A percentile compares a stretch with the other conserved stretches of the same genome.
phyloP scores from a whole-genome alignment of 2,329 filamentous ascomycete species.

The Geoglossum cookeanum region DNA sequence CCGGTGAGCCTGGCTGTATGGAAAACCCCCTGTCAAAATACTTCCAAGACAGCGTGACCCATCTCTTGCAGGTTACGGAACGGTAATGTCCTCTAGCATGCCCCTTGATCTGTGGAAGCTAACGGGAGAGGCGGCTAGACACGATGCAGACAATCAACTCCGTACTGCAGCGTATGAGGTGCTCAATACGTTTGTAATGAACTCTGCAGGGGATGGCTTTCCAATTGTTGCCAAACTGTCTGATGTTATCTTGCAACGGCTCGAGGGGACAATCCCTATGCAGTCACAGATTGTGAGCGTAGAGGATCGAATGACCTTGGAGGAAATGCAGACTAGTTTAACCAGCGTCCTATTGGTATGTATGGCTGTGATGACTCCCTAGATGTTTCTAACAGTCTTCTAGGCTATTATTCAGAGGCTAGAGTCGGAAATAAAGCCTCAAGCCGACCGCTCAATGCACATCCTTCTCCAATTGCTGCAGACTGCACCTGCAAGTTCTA shows the following conservation, averaged over 20 bases:
- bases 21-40: constrained; percentile 73
- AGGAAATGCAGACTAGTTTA: constrained; percentile 95
- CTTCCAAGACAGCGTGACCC: constrained; percentile 81
- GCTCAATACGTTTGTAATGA: constrained; percentile 82
- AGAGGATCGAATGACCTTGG: constrained; percentile 85
- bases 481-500: constrained; percentile 66
- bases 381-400: constrained; percentile 3
- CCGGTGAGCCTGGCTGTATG: constrained; percentile 61
- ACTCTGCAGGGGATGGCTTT: constrained; percentile 73
- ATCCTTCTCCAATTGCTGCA: constrained; percentile 63
- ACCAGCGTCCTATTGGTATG: constrained; percentile 62
- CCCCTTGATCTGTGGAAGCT: background rate
- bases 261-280: constrained; percentile 77
- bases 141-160: constrained; percentile 69
- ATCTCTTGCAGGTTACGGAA: constrained; percentile 70
- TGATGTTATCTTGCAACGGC: constrained; percentile 71
- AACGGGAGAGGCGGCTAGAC: constrained; percentile 15
- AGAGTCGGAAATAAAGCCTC: constrained; percentile 76
- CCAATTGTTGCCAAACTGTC: constrained; percentile 63
- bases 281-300: constrained; percentile 90
- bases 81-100: constrained; percentile 24
- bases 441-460: constrained; percentile 88
- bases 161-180: constrained; percentile 95
- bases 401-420: constrained; percentile 70
- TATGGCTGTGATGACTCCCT: background rate